Conservation (phyloP, 2,329 filamentous ascomycete species). For the Pseudopithomyces maydicus region DNA sequence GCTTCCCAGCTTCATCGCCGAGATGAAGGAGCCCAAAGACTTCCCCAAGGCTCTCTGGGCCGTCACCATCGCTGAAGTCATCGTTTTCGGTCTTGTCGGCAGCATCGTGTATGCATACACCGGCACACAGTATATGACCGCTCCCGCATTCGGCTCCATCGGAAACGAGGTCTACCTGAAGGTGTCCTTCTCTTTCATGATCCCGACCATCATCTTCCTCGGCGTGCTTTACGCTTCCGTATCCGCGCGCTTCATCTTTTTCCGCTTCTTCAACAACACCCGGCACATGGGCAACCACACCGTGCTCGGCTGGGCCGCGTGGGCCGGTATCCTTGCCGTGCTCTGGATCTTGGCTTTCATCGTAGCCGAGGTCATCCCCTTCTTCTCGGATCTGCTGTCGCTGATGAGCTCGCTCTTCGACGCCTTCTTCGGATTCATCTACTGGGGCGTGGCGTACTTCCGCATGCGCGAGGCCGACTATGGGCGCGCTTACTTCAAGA, state of each 20-base stretch:
- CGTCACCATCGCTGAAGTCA: constrained; percentile 84
- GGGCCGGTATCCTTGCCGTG: constrained; percentile 73
- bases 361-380: constrained; percentile 90
- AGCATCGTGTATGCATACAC: constrained; percentile 84
- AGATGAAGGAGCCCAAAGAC: constrained; percentile 81
- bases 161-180: constrained; percentile 79
- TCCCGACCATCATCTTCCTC: constrained; percentile 90
- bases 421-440: constrained; percentile 94
- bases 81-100: constrained; percentile 84
- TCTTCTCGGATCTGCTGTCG: constrained; percentile 78
- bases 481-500: constrained; percentile 57
- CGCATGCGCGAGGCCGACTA: constrained; percentile 73
- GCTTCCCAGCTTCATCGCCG: constrained; percentile 90
- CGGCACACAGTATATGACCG: constrained; percentile 85
- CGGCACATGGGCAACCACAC: constrained; percentile 83
- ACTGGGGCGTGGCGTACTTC: constrained; percentile 84
- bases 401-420: constrained; percentile 90
- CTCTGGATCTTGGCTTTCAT: constrained; percentile 91
- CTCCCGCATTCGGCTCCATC: constrained; percentile 85
- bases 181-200: constrained; percentile 91
- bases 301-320: constrained; percentile 76
- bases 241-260: constrained; percentile 88
- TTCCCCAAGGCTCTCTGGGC: constrained; percentile 93
- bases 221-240: constrained; percentile 91
- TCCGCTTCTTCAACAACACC: constrained; percentile 81